These are phyloP conservation scores for Colletotrichum sp. DNA, from an alignment of 2,329 filamentous ascomycete genomes.

Conservation along the genomic window DNA sequence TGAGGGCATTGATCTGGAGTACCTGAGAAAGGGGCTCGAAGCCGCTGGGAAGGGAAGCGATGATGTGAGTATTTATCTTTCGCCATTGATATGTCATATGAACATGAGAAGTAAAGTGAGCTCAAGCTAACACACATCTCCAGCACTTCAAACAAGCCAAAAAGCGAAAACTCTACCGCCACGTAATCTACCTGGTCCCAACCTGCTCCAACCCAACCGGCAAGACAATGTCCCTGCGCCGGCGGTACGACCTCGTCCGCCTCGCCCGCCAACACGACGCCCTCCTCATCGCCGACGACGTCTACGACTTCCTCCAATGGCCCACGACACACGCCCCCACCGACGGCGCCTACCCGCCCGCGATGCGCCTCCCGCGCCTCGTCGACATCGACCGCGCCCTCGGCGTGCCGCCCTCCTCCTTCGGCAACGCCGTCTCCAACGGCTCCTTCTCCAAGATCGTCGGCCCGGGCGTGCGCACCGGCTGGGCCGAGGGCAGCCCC, in stretches of 20 bases:
- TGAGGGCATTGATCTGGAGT: conserved; percentile 75
- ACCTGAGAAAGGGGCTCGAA: conserved; percentile 53
- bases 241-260: conserved; percentile 72
- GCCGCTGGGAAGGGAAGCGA: background rate
- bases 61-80: background rate
- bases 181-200: conserved; percentile 88
- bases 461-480: conserved; percentile 80
- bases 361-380: conserved; percentile 70
- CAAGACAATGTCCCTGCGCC: conserved; percentile 75
- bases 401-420: conserved; percentile 58
- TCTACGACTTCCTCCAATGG: conserved; percentile 94
- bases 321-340: conserved; percentile 36
- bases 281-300: conserved; percentile 86
- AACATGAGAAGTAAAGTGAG: background rate
- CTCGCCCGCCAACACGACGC: conserved; percentile 81
- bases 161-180: conserved; percentile 77
- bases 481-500: conserved; percentile 81
- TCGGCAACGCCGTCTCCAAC: conserved; percentile 85
- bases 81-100: background rate
- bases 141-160: conserved; percentile 16
- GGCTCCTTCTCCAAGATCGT: conserved; percentile 90
- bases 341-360: conserved; percentile 33
- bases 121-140: background rate
- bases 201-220: conserved; percentile 90
- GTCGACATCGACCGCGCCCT: conserved; percentile 78